These are phyloP conservation scores for Monascus purpureus DNA, from an alignment of 495 filamentous ascomycete genomes.

Conservation along the genomic window DNA sequence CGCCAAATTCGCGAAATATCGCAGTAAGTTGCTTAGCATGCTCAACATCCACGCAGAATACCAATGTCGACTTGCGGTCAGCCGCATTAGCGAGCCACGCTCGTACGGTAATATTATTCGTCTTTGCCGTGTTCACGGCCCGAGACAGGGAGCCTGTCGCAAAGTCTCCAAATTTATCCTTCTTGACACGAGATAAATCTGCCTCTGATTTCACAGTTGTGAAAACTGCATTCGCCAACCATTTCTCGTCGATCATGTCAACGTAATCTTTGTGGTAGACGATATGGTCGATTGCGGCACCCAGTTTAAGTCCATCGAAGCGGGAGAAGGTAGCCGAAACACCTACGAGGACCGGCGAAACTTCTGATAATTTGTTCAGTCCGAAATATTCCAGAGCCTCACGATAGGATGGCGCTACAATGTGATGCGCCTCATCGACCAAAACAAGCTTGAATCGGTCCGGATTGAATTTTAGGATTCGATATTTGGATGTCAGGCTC, in stretches of 20 bases:
- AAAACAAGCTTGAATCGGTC: conserved; percentile 73
- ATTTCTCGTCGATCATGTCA: conserved; percentile 87
- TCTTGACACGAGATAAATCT: conserved; percentile 55
- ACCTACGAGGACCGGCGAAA: conserved; percentile 65
- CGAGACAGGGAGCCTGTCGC: conserved; percentile 54
- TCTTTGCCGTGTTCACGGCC: conserved; percentile 63
- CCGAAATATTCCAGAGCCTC: conserved; percentile 60
- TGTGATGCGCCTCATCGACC: conserved; percentile 98
- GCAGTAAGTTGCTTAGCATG: conserved; percentile 63
- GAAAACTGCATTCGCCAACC: conserved; percentile 75
- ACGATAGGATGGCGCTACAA: conserved; percentile 71
- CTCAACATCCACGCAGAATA: conserved; percentile 80
- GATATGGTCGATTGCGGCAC: conserved; percentile 83
- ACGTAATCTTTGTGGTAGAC: conserved; percentile 96
- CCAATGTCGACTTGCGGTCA: conserved; percentile 68
- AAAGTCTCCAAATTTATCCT: conserved; percentile 63
- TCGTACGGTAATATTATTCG: conserved; percentile 69
- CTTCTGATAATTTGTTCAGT: conserved; percentile 34
- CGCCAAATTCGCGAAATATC: conserved; percentile 57
- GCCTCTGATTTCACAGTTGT: conserved; percentile 77
- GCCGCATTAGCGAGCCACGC: conserved; percentile 69
- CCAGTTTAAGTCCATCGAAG: conserved; percentile 76
- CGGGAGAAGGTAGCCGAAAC: conserved; percentile 89
- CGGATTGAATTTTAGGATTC: conserved; percentile 72
- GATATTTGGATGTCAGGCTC: conserved; percentile 59